These are phyloP conservation scores for Crithidia sp. DNA, from an alignment of 208 protist species.

Conservation along the genomic window DNA sequence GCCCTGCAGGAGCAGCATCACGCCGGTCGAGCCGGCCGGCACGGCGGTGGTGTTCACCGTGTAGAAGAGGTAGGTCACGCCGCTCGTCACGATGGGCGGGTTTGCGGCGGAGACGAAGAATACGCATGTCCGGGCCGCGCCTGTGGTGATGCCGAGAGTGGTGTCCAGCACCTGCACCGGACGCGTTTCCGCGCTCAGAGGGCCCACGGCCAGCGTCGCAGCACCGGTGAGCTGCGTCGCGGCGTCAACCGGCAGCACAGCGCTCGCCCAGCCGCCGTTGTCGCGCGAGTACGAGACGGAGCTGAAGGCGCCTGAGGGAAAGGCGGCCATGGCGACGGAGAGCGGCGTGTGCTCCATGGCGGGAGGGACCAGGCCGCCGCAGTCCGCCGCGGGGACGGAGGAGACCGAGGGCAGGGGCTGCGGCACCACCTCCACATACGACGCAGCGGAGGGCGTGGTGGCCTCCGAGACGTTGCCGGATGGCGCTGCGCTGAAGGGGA, in stretches of 20 bases:
- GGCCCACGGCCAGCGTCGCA: conserved; percentile 26
- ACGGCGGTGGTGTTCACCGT: conserved; percentile 18
- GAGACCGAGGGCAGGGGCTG: conserved; percentile 16
- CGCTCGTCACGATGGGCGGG: neutral
- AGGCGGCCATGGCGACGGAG: conserved; percentile 19
- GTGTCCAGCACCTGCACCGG: conserved; percentile 38
- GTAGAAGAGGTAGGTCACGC: conserved; percentile 41
- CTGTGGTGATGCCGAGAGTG: conserved; percentile 30
- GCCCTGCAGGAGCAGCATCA: conserved; percentile 33
- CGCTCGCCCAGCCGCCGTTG: conserved; percentile 21
- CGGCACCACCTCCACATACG: conserved; percentile 15
- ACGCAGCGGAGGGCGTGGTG: conserved; percentile 4
- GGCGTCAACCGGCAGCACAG: conserved; percentile 11
- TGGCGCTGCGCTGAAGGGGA: conserved; percentile 36
- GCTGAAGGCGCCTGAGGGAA: conserved; percentile 34
- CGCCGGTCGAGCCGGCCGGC: conserved; percentile 7
- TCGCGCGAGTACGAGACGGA: conserved; percentile 20
- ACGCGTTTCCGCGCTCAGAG: conserved; percentile 20
- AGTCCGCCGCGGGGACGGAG: conserved; percentile 8
- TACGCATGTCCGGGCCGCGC: conserved; percentile 43
- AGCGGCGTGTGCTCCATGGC: conserved; percentile 14
- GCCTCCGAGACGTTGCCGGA: conserved; percentile 14
- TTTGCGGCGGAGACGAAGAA: conserved; percentile 49
- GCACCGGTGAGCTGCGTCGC: conserved; percentile 19
- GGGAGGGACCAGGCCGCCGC: conserved; percentile 22